Conservation (phyloP, 1,139 yeast genomes). For the Magnusiomyces magnusii region DNA sequence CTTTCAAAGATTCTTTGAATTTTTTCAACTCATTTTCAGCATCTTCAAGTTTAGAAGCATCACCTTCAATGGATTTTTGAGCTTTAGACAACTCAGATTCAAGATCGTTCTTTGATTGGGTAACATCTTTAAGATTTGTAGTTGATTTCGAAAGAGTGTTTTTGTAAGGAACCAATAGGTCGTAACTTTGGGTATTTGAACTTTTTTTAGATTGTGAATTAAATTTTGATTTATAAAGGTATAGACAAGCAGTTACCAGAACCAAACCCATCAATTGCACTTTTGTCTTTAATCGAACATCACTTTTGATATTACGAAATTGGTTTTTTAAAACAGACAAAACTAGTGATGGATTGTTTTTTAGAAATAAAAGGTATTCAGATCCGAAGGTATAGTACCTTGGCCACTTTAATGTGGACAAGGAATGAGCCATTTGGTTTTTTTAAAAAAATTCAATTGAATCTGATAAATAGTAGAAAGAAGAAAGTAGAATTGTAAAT, state of each 20-base stretch:
- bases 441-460: too few relatives aligned
- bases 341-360: neutral
- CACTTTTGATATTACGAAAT: neutral
- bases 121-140: conserved; percentile 52
- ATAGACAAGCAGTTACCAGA: too few relatives aligned
- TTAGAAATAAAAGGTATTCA: neutral
- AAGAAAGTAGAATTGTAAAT: neutral
- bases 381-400: neutral
- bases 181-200: conserved; percentile 9
- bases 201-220: too few relatives aligned
- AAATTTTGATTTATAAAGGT: too few relatives aligned
- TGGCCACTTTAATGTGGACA: neutral
- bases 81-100: conserved; percentile 45
- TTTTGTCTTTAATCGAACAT: neutral
- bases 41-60: too few relatives aligned
- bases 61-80: too few relatives aligned
- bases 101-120: conserved; percentile 60
- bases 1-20: too few relatives aligned
- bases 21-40: too few relatives aligned
- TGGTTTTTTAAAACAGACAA: neutral
- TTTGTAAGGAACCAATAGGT: conserved; percentile 44
- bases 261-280: too few relatives aligned
- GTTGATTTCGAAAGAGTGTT: conserved; percentile 43
- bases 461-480: neutral
- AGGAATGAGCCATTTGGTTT: neutral